Base-by-base conservation (phyloP, 2,329 filamentous ascomycete species). In the Phialocephala subalpina region DNA sequence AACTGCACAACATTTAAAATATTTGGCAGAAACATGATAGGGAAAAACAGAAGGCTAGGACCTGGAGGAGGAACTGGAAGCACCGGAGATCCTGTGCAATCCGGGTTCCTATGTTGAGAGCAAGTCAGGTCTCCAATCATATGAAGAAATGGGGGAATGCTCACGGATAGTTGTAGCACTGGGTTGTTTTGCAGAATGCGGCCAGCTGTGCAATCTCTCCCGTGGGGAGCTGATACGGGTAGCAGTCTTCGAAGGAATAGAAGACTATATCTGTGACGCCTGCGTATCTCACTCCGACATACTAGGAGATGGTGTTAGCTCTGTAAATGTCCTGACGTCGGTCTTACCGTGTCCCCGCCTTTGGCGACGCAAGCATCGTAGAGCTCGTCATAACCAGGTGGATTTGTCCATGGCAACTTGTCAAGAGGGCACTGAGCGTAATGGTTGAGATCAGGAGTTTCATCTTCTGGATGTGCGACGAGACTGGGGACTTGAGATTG, bases 161-260 rank as follows among this genome's bases (percentile, higher is more conserved):
- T 55, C 16, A 62, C 60, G 49, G 47, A 40, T 62, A 53, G 22
- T 55, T 40, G 35, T 40, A 55, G 33, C 47, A 62, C 8, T 45
- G 52, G 22, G 49, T 20, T n/a, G 60, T 27, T 18, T 56, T 62
- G 49, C 60, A 62, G 35, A 55, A 62, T 14, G 56, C 60, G 22
- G 60, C 60, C 1, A 62, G 20, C 47, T 56, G 16, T 4, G 60
- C 60, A 7, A 38, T 5, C 25, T 22, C 27, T 2, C 60, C 60
- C 2, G 47, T 40, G 2, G 29, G 29, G 14, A 62, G 20, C 35
- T 62, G 25, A 33, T 62, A 62, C 1, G 47, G 47, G 56, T 55
- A 62, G 60, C 47, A 62, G 42, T 62, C 3, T 4, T 25, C 35
- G 20, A 40, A 62, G 20, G 52, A 20, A 20, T 25, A 55, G 9